These are phyloP conservation scores for Blastobotrys niveus DNA, from an alignment of 1,139 yeast species.

Conservation along the genomic window DNA sequence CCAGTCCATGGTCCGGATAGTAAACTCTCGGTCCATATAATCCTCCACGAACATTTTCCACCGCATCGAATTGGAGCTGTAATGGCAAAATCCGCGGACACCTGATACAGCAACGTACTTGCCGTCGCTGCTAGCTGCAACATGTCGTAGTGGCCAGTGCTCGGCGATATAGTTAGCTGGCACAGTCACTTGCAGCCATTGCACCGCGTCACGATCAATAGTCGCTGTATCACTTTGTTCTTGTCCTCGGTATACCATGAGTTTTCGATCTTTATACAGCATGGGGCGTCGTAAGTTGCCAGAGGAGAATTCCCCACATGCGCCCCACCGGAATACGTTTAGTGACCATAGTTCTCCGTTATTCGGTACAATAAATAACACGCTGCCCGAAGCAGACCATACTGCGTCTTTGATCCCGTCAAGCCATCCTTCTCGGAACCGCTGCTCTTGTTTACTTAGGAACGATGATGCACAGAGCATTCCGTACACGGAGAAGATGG, in stretches of 20 bases:
- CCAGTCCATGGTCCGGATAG: conserved; percentile 42
- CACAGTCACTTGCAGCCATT: conserved; percentile 38
- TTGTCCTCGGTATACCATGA: conserved; percentile 38
- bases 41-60: conserved; percentile 40
- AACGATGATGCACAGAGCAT: conserved; percentile 33
- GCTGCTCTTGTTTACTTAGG: conserved; percentile 26
- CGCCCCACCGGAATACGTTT: conserved; percentile 32
- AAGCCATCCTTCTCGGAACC: conserved; percentile 30
- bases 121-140: conserved; percentile 38
- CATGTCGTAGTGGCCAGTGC: conserved; percentile 39
- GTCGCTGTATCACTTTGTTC: conserved; percentile 37
- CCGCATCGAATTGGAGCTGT: conserved; percentile 35
- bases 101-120: conserved; percentile 42
- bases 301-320: conserved; percentile 28
- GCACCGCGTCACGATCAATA: conserved; percentile 35
- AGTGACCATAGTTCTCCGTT: conserved; percentile 26
- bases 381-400: conserved; percentile 34
- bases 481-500: conserved; percentile 36
- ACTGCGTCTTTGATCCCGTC: conserved; percentile 30
- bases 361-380: conserved; percentile 22
- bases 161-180: conserved; percentile 38
- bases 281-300: conserved; percentile 34
- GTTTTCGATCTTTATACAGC: conserved; percentile 33
- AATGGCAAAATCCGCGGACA: conserved; percentile 38
- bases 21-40: conserved; percentile 35